Evolutionary conservation across 257 asterid genomes (phyloP).

Genomic region (Striga asiatica): DNA sequence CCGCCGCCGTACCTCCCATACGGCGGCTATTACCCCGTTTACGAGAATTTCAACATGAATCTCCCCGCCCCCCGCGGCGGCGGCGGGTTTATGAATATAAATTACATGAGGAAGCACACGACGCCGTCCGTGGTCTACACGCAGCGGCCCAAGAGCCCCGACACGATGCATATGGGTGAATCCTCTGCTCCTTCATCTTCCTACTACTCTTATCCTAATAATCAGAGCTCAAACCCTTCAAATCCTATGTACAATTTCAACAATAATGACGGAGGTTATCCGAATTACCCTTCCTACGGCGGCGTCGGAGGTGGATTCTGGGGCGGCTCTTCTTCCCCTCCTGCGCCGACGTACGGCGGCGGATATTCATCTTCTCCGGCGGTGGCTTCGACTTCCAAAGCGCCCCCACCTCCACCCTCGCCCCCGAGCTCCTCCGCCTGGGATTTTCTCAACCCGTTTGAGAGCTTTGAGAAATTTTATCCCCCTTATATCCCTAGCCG

Average conservation of each 20-base stretch:
- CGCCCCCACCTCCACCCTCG: conserved; percentile 75
- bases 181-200: conserved; percentile 41
- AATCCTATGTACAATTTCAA: conserved; percentile 10
- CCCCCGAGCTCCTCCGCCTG: conserved; percentile 75
- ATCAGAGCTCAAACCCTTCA: conserved; percentile 21
- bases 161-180: conserved; percentile 62
- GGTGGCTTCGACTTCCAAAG: conserved; percentile 45
- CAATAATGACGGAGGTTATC: conserved; percentile 14
- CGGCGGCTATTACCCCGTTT: conserved; percentile 30
- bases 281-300: conserved; percentile 28
- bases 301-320: conserved; percentile 24
- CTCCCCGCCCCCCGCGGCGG: conserved; percentile 35
- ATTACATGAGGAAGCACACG: conserved; percentile 62
- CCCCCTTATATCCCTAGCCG: conserved; percentile 60
- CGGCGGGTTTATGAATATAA: conserved; percentile 46
- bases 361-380: conserved; percentile 25
- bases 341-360: conserved; percentile 24
- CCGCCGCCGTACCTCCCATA: conserved; percentile 18
- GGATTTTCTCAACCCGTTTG: conserved; percentile 91
- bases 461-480: conserved; percentile 54
- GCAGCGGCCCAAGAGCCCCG: conserved; percentile 66
- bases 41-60: conserved; percentile 27
- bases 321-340: conserved; percentile 35
- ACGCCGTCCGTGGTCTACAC: conserved; percentile 60
- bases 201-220: conserved; percentile 25